These are phyloP conservation scores for Ascocoryne sarcoides DNA, from an alignment of 2,329 filamentous ascomycete species.

Conservation along the genomic window DNA sequence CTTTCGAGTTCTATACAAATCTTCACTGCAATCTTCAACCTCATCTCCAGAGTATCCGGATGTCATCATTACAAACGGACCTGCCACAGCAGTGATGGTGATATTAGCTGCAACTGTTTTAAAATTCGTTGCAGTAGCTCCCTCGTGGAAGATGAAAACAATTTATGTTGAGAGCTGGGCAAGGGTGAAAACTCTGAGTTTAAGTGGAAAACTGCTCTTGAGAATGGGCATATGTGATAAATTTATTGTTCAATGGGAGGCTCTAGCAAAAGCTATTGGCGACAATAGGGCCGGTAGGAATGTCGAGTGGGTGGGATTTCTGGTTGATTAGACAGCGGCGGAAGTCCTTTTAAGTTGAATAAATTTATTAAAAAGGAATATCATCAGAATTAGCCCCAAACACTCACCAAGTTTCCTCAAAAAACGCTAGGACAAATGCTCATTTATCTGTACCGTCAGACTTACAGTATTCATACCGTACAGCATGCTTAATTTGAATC, in stretches of 20 bases:
- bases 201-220: conserved; percentile 72
- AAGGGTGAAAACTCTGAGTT: conserved; percentile 68
- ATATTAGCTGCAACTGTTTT: conserved; percentile 47
- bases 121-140: conserved; percentile 38
- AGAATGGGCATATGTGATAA: conserved; percentile 58
- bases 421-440: too few species aligned
- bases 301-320: conserved; percentile 27
- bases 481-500: too few species aligned
- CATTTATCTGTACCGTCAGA: too few species aligned
- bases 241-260: conserved; percentile 75
- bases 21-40: conserved; percentile 22
- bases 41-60: conserved; percentile 49
- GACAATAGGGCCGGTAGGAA: conserved; percentile 13
- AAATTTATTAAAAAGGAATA: too few species aligned
- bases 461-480: too few species aligned
- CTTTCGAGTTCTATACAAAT: conserved; percentile 42
- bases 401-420: too few species aligned
- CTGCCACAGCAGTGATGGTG: conserved; percentile 77
- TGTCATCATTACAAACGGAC: conserved; percentile 78
- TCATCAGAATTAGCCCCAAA: too few species aligned
- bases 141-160: conserved; percentile 56
- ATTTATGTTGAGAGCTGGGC: conserved; percentile 94
- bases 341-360: too few species aligned
- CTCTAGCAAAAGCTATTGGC: conserved; percentile 25
- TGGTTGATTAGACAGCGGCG: conserved; percentile 26